These are phyloP conservation scores for Trichoderma simmonsii DNA, from an alignment of 2,329 filamentous ascomycete genomes.

Conservation along the genomic window DNA sequence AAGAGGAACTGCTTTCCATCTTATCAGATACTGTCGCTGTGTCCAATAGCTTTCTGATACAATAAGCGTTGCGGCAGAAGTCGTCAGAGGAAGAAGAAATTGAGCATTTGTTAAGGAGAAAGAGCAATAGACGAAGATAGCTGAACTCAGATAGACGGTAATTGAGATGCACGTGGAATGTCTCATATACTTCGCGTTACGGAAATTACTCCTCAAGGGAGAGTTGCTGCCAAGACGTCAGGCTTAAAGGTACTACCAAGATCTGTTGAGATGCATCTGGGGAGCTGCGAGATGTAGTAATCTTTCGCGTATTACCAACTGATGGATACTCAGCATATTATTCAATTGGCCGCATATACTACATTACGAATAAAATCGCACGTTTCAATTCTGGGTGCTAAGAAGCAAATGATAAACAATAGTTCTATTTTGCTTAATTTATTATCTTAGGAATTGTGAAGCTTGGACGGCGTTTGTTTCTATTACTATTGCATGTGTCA, in stretches of 20 bases:
- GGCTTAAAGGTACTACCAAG: neutral
- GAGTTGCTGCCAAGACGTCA: neutral
- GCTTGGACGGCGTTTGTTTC: neutral
- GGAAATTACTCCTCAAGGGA: neutral
- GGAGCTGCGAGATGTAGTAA: neutral
- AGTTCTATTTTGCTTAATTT: neutral
- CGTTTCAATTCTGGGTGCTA: neutral
- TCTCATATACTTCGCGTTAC: neutral
- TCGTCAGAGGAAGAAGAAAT: neutral
- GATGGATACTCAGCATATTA: neutral
- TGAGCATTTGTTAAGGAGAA: neutral
- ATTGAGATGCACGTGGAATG: neutral
- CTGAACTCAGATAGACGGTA: neutral
- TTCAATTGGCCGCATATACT: neutral
- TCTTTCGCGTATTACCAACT: neutral
- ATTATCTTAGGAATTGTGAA: neutral
- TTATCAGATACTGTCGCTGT: no score
- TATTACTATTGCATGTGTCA: neutral
- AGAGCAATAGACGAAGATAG: neutral
- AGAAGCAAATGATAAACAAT: neutral
- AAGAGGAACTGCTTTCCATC: neutral
- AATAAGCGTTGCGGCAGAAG: no score
- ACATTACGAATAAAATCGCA: neutral
- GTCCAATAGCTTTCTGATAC: no score
- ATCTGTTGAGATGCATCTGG: neutral